Evolutionary conservation across 2,329 filamentous ascomycete species (phyloP), one percentile per base, ranked within the genome.

Genomic region (Fusarium nodosum): DNA sequence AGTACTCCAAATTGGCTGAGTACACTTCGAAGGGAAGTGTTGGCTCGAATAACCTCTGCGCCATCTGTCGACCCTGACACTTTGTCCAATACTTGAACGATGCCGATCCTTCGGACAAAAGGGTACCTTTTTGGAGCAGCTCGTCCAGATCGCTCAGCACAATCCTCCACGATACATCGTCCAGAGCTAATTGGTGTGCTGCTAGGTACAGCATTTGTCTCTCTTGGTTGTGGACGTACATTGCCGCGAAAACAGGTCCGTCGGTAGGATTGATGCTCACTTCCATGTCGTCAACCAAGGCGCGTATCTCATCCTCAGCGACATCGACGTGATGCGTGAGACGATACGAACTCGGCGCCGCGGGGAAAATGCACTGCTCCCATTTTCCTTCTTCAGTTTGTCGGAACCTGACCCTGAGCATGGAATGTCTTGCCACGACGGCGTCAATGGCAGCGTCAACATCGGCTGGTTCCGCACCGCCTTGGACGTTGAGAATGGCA

Each of bases 171-270:
- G 85, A 87, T 9, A 79, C 78, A 12, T 84, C 72, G 55, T 87
- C 85, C 15, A 86, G 80, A 1, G 84, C 83, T 5, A 87, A 78
- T 50, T 86, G 85, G 61, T 87, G 85, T 1, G 85, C 84, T 1
- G 81, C 79, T 12, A 87, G 74, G 64, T 84, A 86, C 3, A 87
- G 69, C 56, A 84, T 75, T 53, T 86, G 84, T 60, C 79, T 77
- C 6, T 80, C 81, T 46, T 85, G 80, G 46, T 81, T 84, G 15
- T 81, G 79, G 26, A 87, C 79, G 57, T 85, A 82, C 56, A 85
- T 80, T 7, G 81, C 84, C 0, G 82, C 80, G 62, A 87, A 87
- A 0, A 86, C 79, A 0, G 85, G 85, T 0, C 85, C 85, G 0
- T 79, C 75, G 55, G 83, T 80, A n/a, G 86, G 80, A 64, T 87